These are phyloP conservation scores for Polytrichum commune DNA, from an alignment of 225 moss, liverwort and hornwort genomes.

Conservation along the genomic window DNA sequence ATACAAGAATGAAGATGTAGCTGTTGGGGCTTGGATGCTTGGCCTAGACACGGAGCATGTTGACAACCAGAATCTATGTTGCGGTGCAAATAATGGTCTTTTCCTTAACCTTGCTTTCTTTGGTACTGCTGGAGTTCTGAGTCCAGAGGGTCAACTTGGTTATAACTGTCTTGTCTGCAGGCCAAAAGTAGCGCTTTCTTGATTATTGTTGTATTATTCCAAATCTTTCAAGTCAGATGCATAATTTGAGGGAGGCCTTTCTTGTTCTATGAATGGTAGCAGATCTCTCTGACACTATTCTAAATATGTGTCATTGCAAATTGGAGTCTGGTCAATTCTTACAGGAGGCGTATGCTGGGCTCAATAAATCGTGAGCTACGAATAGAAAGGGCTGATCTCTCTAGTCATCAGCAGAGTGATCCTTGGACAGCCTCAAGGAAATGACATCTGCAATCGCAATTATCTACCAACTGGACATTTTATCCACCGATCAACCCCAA, in stretches of 20 bases:
- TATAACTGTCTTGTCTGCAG: not conserved
- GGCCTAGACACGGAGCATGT: conserved; percentile 78
- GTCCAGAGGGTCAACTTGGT: not conserved
- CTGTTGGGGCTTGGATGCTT: conserved; percentile 96
- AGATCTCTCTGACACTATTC: conserved; percentile 3
- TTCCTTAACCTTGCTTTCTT: conserved; percentile 9
- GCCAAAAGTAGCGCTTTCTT: not conserved
- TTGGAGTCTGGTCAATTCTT: conserved; percentile 29
- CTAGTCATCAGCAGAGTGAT: conserved; percentile 3
- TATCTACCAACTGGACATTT: not conserved
- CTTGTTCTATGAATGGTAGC: not conserved
- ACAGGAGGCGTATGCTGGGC: conserved; percentile 52
- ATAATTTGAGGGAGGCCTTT: not conserved
- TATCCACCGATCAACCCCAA: not conserved
- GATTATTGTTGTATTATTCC: not conserved
- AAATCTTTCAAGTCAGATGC: not conserved
- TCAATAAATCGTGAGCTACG: conserved; percentile 8
- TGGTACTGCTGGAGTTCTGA: too few relatives aligned
- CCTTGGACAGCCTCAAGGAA: conserved; percentile 8
- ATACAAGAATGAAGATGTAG: conserved; percentile 89
- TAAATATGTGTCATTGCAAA: conserved; percentile 20
- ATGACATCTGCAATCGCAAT: conserved; percentile 10
- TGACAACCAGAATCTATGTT: conserved; percentile 89
- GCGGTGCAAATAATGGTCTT: conserved; percentile 65
- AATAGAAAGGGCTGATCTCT: not conserved